Evolutionary conservation across 306 rosid species (phyloP).

Genomic region (Potentilla sterilis): DNA sequence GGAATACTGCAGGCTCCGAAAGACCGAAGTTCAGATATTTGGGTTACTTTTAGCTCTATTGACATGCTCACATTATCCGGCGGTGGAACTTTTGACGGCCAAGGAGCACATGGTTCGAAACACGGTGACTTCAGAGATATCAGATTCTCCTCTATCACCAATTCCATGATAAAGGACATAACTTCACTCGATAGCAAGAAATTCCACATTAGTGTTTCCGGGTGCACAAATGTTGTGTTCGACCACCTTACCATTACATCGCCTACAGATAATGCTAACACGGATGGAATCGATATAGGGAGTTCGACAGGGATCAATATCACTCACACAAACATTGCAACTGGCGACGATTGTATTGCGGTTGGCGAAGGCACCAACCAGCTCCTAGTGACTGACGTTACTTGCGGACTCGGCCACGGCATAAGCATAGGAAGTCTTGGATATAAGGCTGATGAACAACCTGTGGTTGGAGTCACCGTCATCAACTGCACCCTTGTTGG

Average conservation of each 20-base stretch:
- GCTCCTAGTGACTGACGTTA: background rate
- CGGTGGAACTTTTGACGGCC: slow-evolving; percentile 7
- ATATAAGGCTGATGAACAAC: background rate
- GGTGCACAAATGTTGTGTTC: slow-evolving; percentile 1
- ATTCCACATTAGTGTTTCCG: background rate
- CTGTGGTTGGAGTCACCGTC: background rate
- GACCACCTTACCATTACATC: background rate
- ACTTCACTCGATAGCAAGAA: background rate
- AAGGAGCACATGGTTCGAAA: background rate
- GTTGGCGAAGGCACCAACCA: slow-evolving; percentile 1
- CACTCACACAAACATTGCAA: background rate
- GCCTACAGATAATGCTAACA: slow-evolving; percentile 8
- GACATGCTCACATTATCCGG: background rate
- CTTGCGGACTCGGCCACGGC: slow-evolving; percentile 10
- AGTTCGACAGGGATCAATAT: background rate
- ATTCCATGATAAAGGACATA: slow-evolving; percentile 1
- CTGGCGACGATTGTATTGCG: background rate
- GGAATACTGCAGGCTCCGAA: background rate
- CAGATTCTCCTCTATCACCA: slow-evolving; percentile 1
- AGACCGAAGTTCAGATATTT: background rate
- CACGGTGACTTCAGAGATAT: background rate
- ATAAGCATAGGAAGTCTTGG: slow-evolving; percentile 15
- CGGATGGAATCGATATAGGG: slow-evolving; percentile 12
- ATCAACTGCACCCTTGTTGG: slow-evolving; percentile 3
- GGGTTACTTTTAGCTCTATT: slow-evolving; percentile 10